These are phyloP conservation scores for Microdochium paspali DNA, from an alignment of 2,329 filamentous ascomycete species.

Conservation along the genomic window DNA sequence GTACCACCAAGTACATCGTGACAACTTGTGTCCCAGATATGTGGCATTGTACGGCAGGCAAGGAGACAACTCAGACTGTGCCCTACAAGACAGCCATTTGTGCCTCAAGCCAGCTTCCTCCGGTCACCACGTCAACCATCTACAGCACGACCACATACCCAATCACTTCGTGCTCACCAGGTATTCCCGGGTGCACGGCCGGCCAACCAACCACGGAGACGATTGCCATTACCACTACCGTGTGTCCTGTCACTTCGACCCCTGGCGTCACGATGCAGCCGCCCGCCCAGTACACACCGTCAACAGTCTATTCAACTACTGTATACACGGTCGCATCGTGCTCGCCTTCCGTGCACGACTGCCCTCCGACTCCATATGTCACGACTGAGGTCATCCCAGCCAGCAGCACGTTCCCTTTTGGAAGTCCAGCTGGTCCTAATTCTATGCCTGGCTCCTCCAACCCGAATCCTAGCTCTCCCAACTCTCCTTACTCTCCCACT, in stretches of 20 bases:
- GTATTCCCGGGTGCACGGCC: constrained; percentile 1
- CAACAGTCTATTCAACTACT: constrained; percentile 9
- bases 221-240: constrained; percentile 3
- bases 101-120: background rate
- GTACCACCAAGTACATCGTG: background rate
- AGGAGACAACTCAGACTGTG: background rate
- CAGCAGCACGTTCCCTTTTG: background rate
- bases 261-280: constrained; percentile 1
- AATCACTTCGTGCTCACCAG: constrained; percentile 8
- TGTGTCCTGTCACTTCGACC: constrained; percentile 5
- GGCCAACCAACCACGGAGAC: constrained; percentile 4
- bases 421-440: background rate
- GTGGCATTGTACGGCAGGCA: background rate
- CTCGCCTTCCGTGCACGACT: constrained; percentile 6
- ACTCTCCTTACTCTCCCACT: background rate
- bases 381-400: constrained; percentile 4
- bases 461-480: background rate
- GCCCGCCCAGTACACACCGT: constrained; percentile 6
- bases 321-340: constrained; percentile 7
- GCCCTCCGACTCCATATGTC: constrained; percentile 5
- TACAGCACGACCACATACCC: constrained; percentile 8
- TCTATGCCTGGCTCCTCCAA: background rate
- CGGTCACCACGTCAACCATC: constrained; percentile 6
- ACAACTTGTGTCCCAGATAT: background rate
- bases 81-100: background rate